Evolutionary conservation across 805 yeast genomes (phyloP).

Genomic region (Pichia kluyveri): DNA sequence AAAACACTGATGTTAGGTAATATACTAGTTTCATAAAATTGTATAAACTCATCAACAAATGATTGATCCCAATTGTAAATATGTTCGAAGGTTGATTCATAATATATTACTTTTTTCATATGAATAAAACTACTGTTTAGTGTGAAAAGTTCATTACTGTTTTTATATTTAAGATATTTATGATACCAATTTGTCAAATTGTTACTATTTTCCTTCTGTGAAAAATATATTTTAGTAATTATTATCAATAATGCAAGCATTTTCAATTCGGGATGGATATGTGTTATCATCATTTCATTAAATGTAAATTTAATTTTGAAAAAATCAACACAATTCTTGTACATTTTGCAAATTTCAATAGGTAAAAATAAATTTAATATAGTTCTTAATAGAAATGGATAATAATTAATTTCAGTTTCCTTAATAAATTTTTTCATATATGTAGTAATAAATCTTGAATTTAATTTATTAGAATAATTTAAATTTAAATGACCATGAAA

Average conservation of each 20-base stretch:
- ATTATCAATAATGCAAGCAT: conserved; percentile 27
- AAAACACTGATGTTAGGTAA: neutral
- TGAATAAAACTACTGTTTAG: neutral
- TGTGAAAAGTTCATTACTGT: neutral
- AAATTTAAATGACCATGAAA: conserved; percentile 4
- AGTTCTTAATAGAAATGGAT: conserved; percentile 33
- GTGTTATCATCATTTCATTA: neutral
- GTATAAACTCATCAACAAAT: conserved; percentile 37
- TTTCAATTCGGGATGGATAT: conserved; percentile 30
- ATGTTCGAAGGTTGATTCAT: conserved; percentile 24
- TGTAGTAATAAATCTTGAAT: neutral
- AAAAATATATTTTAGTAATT: conserved; percentile 27
- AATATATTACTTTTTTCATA: conserved; percentile 12
- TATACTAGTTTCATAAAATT: conserved; percentile 27
- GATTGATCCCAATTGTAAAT: conserved; percentile 40
- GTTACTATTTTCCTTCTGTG: conserved; percentile 7
- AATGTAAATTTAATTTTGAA: conserved; percentile 9
- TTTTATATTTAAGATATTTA: conserved; percentile 4
- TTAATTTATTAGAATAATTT: neutral
- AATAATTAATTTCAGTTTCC: conserved; percentile 19
- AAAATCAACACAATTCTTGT: conserved; percentile 21
- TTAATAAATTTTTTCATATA: neutral
- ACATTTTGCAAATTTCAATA: conserved; percentile 35
- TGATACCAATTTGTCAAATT: conserved; percentile 20
- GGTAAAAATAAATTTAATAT: conserved; percentile 40